Evolutionary conservation across 495 filamentous ascomycete genomes (phyloP).

Genomic region (Parathielavia hyrcaniae): DNA sequence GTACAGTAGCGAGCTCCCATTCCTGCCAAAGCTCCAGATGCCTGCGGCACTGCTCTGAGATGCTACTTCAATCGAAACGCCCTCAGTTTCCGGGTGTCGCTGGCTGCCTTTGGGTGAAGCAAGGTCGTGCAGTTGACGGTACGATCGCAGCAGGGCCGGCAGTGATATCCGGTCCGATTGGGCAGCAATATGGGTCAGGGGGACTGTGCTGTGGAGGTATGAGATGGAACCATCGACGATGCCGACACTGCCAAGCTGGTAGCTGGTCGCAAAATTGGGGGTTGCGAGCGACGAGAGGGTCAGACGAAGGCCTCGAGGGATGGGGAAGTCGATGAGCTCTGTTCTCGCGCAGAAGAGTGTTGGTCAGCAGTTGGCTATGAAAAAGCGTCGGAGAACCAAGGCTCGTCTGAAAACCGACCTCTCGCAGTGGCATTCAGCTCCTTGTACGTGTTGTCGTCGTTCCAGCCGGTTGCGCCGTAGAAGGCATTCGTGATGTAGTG

Average conservation of each 20-base stretch:
- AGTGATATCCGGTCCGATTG: slow-evolving; percentile 44
- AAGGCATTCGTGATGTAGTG: slow-evolving; percentile 94
- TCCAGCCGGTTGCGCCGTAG: slow-evolving; percentile 79
- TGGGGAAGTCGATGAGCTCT: slow-evolving; percentile 80
- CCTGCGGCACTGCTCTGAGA: not conserved
- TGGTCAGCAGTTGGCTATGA: not conserved
- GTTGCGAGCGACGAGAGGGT: slow-evolving; percentile 86
- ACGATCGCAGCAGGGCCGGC: slow-evolving; percentile 43
- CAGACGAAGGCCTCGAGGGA: slow-evolving; percentile 71
- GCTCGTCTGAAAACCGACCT: slow-evolving; percentile 44
- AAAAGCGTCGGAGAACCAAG: not conserved
- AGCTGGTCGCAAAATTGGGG: slow-evolving; percentile 85
- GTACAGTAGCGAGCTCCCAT: slow-evolving; percentile 61
- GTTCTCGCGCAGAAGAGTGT: not conserved
- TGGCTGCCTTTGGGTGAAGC: slow-evolving; percentile 13
- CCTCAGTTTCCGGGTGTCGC: slow-evolving; percentile 5
- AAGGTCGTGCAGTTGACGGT: slow-evolving; percentile 40
- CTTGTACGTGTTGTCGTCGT: slow-evolving; percentile 87
- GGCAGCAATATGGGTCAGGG: slow-evolving; percentile 49
- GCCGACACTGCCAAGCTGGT: slow-evolving; percentile 75
- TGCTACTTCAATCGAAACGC: not conserved
- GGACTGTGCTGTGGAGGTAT: slow-evolving; percentile 80
- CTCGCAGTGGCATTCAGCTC: slow-evolving; percentile 79
- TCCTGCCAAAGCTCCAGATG: not conserved
- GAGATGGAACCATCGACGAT: slow-evolving; percentile 86